Conservation (phyloP, 2,329 filamentous ascomycete species). For the Colletotrichum sp. region DNA sequence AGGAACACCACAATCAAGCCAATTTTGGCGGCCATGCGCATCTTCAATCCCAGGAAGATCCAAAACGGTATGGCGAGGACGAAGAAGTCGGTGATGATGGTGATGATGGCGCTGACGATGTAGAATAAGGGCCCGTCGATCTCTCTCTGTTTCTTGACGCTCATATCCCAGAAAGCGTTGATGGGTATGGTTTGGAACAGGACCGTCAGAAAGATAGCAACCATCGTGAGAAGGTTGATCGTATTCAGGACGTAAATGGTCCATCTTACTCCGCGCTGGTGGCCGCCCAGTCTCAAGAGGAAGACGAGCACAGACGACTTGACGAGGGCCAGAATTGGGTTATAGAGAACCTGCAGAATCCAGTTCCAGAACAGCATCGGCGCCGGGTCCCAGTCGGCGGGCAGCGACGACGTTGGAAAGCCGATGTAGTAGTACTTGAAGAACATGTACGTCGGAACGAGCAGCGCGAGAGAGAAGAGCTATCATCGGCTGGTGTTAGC, state of each 20-base stretch:
- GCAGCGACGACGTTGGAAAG: neutral
- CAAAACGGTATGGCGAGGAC: slow-evolving; percentile 38
- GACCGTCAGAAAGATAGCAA: slow-evolving; percentile 40
- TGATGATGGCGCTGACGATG: neutral
- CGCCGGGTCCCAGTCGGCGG: neutral
- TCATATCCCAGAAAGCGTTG: slow-evolving; percentile 34
- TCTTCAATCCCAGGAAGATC: slow-evolving; percentile 45
- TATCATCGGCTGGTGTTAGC: neutral
- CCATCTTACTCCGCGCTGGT: slow-evolving; percentile 29
- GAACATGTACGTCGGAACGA: slow-evolving; percentile 9
- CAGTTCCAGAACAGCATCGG: slow-evolving; percentile 10
- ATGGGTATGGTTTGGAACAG: slow-evolving; percentile 46
- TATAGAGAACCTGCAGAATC: slow-evolving; percentile 43
- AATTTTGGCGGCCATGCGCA: slow-evolving; percentile 39
- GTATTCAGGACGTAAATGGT: slow-evolving; percentile 32
- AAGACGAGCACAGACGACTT: slow-evolving; percentile 39
- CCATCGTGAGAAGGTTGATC: slow-evolving; percentile 38
- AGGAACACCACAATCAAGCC: slow-evolving; percentile 45
- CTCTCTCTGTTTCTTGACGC: neutral
- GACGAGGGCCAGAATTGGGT: slow-evolving; percentile 47
- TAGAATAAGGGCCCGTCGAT: neutral
- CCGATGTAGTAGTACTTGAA: slow-evolving; percentile 11
- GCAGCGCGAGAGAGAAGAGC: neutral
- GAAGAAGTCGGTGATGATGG: slow-evolving; percentile 11
- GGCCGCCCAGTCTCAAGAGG: slow-evolving; percentile 33